phyloP scores from a whole-genome alignment of 2,329 filamentous ascomycete species.

The Phyllosticta capitalensis region DNA sequence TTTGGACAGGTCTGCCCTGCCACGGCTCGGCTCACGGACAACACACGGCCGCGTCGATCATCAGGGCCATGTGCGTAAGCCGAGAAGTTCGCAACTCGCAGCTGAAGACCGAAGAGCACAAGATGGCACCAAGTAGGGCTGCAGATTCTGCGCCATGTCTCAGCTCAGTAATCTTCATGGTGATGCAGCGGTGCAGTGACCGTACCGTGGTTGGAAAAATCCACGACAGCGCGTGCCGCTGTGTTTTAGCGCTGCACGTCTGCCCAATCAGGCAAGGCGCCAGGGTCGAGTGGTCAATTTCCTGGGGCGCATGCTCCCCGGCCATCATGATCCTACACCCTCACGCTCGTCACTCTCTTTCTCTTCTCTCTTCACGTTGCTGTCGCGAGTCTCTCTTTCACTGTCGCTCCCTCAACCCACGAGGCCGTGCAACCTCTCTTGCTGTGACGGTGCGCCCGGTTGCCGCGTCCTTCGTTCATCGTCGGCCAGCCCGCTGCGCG shows the following conservation, averaged over 20 bases:
- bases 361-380: conserved; percentile 5
- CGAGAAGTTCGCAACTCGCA: no score
- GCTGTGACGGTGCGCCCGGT: not conserved
- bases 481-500: conserved; percentile 10
- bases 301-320: not conserved
- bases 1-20: not conserved
- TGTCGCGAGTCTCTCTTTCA: conserved; percentile 1
- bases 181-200: not conserved
- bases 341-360: not conserved
- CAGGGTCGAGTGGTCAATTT: not conserved
- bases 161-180: not conserved
- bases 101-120: no score
- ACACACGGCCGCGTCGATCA: not conserved
- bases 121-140: not conserved
- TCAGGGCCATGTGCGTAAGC: not conserved
- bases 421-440: conserved; percentile 12
- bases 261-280: not conserved
- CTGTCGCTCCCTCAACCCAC: conserved; percentile 6
- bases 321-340: not conserved
- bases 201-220: not conserved
- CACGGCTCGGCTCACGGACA: not conserved
- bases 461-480: conserved; percentile 16
- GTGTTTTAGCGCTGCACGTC: not conserved
- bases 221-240: not conserved
- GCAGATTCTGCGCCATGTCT: not conserved